Percentiles rank a stretch among this genome's conserved stretches.
Conservation (phyloP, 2,329 filamentous ascomycete species). For the Dothistroma pini region DNA sequence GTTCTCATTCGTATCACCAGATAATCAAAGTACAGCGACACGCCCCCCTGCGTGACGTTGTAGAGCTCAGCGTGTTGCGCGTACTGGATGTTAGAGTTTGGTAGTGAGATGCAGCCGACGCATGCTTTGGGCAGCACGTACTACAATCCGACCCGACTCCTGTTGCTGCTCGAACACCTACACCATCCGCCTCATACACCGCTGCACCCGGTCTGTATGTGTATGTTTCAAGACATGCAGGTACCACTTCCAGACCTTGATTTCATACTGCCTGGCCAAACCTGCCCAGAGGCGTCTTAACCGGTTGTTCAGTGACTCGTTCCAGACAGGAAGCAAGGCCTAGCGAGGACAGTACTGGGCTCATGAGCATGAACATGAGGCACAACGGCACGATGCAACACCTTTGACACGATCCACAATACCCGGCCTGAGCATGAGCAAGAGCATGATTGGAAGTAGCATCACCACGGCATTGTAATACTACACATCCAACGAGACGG, state of each 20-base stretch:
- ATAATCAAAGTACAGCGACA: too few relatives aligned
- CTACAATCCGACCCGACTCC: neutral
- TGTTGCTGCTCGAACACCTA: neutral
- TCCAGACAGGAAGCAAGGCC: neutral
- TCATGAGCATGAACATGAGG: neutral
- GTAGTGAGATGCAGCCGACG: neutral
- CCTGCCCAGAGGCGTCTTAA: neutral
- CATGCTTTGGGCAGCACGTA: neutral
- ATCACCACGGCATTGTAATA: neutral
- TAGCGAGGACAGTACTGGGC: neutral
- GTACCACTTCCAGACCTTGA: neutral
- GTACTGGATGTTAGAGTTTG: neutral
- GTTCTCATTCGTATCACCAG: neutral
- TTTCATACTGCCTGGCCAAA: neutral
- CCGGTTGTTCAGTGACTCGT: neutral
- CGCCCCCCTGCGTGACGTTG: neutral
- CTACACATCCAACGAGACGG: neutral
- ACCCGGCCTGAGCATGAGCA: neutral
- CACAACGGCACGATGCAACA: neutral
- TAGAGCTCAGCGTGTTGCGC: neutral
- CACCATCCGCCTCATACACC: neutral
- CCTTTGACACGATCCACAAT: neutral
- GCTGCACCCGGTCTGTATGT: neutral
- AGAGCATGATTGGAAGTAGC: neutral
- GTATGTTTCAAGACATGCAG: neutral